Evolutionary conservation across 2,329 filamentous ascomycete genomes (phyloP).

Genomic region (Thielaviopsis euricoi): DNA sequence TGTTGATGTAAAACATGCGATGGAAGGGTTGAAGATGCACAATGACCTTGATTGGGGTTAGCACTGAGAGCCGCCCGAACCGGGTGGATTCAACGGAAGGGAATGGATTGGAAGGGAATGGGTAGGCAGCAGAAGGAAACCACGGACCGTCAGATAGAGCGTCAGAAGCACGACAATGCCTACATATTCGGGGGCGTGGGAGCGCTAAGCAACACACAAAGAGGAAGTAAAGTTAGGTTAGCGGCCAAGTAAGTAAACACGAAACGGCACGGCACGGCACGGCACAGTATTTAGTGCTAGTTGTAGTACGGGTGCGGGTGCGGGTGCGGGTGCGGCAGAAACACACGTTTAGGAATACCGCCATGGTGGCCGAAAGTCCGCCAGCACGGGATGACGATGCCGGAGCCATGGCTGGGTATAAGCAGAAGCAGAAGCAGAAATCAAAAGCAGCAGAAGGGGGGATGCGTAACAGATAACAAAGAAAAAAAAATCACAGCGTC

Average conservation of each 20-base stretch:
- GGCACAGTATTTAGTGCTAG: too few species aligned
- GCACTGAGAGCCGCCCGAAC: too few species aligned
- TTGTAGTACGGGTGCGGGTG: too few species aligned
- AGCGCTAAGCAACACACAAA: conserved; percentile 38
- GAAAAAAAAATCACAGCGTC: too few species aligned
- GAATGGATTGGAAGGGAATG: neutral
- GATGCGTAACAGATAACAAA: too few species aligned
- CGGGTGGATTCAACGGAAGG: too few species aligned
- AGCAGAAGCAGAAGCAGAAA: too few species aligned
- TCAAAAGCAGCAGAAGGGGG: too few species aligned
- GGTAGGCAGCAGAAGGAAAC: conserved; percentile 13
- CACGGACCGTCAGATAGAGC: conserved; percentile 47
- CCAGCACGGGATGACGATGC: neutral
- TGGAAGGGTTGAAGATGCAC: conserved; percentile 72
- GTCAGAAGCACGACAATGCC: conserved; percentile 55
- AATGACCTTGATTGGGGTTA: conserved; percentile 16
- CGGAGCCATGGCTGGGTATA: neutral
- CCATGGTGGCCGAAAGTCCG: neutral
- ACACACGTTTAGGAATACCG: neutral
- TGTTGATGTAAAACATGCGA: conserved; percentile 81
- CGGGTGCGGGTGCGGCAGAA: too few species aligned
- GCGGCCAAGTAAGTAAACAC: neutral
- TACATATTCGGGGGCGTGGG: conserved; percentile 78
- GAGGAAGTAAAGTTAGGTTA: neutral
- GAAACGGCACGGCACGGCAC: neutral